Evolutionary conservation across 306 rosid genomes (phyloP).

Genomic region (Hippophae tibetana): DNA sequence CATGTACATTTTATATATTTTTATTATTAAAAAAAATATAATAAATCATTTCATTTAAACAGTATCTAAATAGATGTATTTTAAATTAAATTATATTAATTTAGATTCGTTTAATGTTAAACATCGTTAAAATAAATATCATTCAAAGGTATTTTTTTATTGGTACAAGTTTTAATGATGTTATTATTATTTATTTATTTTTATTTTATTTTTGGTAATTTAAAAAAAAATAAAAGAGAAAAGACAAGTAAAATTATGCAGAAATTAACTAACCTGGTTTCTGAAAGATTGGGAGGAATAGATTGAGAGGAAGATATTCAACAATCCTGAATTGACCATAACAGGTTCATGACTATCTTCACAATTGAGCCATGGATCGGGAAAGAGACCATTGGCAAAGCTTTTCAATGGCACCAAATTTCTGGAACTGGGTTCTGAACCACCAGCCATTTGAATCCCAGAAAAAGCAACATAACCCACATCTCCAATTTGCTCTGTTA

Average conservation of each 20-base stretch:
- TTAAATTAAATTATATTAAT: no score
- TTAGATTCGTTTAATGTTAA: no score
- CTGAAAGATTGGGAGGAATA: conserved; percentile 20
- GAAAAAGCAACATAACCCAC: conserved; percentile 62
- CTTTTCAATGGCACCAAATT: conserved; percentile 31
- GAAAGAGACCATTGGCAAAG: conserved; percentile 17
- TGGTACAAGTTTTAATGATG: no score
- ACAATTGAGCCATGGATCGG: conserved; percentile 16
- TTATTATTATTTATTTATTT: no score
- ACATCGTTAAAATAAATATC: no score
- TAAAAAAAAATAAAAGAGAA: no score
- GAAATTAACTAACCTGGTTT: conserved; percentile 42
- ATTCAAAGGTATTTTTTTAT: no score
- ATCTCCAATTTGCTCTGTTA: conserved; percentile 25
- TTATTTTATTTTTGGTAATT: no score
- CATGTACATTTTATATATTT: no score
- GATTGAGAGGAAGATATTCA: conserved; percentile 35
- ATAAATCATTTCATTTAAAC: no score
- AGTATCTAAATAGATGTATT: no score
- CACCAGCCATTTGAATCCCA: conserved; percentile 27
- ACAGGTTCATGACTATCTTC: conserved; percentile 33
- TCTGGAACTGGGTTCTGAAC: conserved; percentile 8
- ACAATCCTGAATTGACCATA: conserved; percentile 57
- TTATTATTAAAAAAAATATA: no score
- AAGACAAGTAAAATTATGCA: background rate